Conservation (phyloP, 805 yeast genomes). For the Kregervanrija fluxuum region DNA sequence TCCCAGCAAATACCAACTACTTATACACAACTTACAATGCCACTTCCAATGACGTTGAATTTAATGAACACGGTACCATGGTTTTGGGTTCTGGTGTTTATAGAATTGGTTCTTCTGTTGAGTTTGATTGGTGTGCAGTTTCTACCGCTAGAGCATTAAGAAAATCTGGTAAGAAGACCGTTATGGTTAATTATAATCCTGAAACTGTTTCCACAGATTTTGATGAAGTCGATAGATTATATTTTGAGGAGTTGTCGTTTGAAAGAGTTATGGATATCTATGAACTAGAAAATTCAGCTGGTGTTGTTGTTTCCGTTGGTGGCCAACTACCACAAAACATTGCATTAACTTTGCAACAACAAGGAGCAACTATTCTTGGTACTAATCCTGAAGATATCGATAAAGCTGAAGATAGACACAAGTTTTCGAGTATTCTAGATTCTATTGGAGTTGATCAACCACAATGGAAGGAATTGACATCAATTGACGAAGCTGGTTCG, state of each 20-base stretch:
- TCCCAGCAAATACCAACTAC: constrained; percentile 96
- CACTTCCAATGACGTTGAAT: constrained; percentile 70
- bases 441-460: constrained; percentile 95
- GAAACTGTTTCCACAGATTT: constrained; percentile 98
- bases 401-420: constrained; percentile 97
- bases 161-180: constrained; percentile 78
- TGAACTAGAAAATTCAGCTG: constrained; percentile 82
- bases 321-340: constrained; percentile 98
- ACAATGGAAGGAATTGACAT: constrained; percentile 91
- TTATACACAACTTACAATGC: constrained; percentile 96
- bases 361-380: constrained; percentile 86
- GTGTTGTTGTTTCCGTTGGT: constrained; percentile 94
- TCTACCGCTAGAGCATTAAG: constrained; percentile 92
- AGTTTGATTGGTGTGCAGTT: constrained; percentile 99
- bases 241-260: constrained; percentile 89
- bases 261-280: constrained; percentile 97
- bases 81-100: constrained; percentile 99
- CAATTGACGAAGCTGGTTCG: constrained; percentile 73
- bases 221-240: constrained; percentile 95
- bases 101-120: constrained; percentile 97
- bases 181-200: constrained; percentile 97
- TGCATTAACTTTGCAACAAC: constrained; percentile 72
- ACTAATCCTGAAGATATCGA: constrained; percentile 93
- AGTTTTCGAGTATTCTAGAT: constrained; percentile 90
- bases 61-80: constrained; percentile 86